Conservation (phyloP, 192 early-diverging fungal genomes). For the Linnemannia exigua region DNA sequence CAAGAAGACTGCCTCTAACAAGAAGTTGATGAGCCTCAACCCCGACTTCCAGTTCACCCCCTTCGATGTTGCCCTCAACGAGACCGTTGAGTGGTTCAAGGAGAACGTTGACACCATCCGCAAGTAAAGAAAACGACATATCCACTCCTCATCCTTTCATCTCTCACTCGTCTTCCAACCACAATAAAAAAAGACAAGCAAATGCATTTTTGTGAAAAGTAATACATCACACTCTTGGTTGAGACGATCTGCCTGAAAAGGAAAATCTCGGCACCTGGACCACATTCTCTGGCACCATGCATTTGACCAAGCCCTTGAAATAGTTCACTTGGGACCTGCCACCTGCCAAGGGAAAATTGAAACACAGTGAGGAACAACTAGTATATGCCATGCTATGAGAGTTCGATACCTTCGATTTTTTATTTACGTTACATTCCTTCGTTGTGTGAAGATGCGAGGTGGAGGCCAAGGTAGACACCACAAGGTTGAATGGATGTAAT, state of each 20-base stretch:
- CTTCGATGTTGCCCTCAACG: constrained; percentile 77
- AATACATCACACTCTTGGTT: neutral
- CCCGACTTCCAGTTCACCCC: constrained; percentile 86
- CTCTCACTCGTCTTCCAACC: neutral
- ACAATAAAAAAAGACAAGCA: neutral
- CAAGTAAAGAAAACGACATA: constrained; percentile 61
- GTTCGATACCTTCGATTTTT: no score
- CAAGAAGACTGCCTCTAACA: constrained; percentile 90
- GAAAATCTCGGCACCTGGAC: constrained; percentile 5
- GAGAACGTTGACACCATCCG: constrained; percentile 74
- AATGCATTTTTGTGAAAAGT: constrained; percentile 11
- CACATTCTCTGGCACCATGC: neutral
- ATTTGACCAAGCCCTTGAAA: neutral
- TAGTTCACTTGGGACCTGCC: no score
- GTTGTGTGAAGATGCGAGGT: no score
- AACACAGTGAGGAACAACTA: no score
- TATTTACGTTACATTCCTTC: no score
- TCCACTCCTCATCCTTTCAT: neutral
- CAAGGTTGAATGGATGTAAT: no score
- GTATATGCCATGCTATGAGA: no score
- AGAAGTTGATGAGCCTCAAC: constrained; percentile 75
- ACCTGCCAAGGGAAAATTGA: no score
- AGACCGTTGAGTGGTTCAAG: constrained; percentile 82
- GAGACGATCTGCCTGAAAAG: neutral
- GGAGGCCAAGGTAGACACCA: no score